These are phyloP conservation scores for Priceomyces fermenticarens DNA, from an alignment of 805 yeast species.

Conservation along the genomic window DNA sequence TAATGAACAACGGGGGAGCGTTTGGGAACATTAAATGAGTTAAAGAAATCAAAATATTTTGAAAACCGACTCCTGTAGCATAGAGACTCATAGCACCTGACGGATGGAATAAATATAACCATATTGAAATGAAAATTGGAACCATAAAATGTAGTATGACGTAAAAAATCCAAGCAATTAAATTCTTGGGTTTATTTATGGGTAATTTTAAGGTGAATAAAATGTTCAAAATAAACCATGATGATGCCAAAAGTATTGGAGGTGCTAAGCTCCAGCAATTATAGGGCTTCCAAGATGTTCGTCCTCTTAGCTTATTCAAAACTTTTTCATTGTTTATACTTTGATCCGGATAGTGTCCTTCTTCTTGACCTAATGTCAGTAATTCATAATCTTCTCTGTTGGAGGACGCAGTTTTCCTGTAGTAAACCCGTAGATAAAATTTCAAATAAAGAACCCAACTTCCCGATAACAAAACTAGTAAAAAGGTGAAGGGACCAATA, in stretches of 20 bases:
- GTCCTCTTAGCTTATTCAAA: constrained; percentile 1
- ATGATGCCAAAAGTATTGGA: constrained; percentile 37
- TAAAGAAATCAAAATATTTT: constrained; percentile 55
- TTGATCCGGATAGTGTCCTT: not conserved
- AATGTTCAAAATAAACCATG: constrained; percentile 51
- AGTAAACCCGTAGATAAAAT: constrained; percentile 2
- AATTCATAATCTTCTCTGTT: constrained; percentile 2
- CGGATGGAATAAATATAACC: constrained; percentile 62
- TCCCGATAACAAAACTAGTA: constrained; percentile 16
- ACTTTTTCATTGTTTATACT: constrained; percentile 1
- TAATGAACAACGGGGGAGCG: constrained; percentile 75
- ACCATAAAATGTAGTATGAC: constrained; percentile 59
- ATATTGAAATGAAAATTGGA: constrained; percentile 60
- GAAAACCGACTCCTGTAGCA: constrained; percentile 54
- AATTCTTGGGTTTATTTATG: constrained; percentile 45
- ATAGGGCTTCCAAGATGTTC: constrained; percentile 5
- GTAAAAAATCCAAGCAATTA: constrained; percentile 60
- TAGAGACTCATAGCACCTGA: constrained; percentile 60
- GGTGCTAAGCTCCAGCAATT: constrained; percentile 21
- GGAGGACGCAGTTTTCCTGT: not conserved
- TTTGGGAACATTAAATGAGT: constrained; percentile 65
- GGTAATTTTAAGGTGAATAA: constrained; percentile 41
- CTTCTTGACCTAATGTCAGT: not conserved
- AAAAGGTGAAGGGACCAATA: constrained; percentile 8
- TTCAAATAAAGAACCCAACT: constrained; percentile 17